Evolutionary conservation across 2,329 filamentous ascomycete genomes (phyloP), one percentile per base, ranked within the genome.

Genomic region (Pseudogymnoascus sp.): DNA sequence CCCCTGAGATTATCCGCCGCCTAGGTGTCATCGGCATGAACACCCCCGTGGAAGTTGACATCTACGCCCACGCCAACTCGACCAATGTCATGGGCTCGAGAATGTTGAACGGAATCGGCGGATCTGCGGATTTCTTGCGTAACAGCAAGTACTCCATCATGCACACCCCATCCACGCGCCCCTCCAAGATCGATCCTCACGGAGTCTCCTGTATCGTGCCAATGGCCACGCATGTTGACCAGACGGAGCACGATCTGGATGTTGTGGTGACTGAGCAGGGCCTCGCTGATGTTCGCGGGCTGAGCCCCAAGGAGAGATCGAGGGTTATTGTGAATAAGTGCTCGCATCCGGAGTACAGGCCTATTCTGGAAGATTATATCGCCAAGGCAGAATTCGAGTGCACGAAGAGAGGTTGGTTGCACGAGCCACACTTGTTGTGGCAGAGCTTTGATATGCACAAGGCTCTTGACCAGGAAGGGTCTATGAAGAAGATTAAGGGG

Each of bases 1-100:
- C 87, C 2, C 91, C 91, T 65, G 91, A 96, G 77, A 92, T 96
- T 77, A 96, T 96, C 78, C 86, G 90, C 63, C 85, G 91, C 26
- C 81, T 96, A 1, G 91, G 91, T 65, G 87, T 92, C 68, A 96
- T 96, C 70, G 91, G 90, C 74, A 96, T 96, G 91, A 96, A 96
- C 82, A 96, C 91, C 0, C 91, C 91, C 21, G 90, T 96, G 56
- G 92, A 96, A 77, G 91, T 96, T 15, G 92, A 96, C 77, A 96
- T 96, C 72, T 96, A 96, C 78, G 92, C 91, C 1, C 91, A 96
- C 78, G 92, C 92, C 70, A 96, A 96, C 84, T 88, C 83, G 66
- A 96, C 91, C 62, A 93, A 89, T 72, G 91, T 96, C 21, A 91
- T 95, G 86, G 91, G 92, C 67, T 88, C 83, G 66, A 87, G 92